Conservation (phyloP, 768 basidiomycete genomes). For the Punctularia strigosozonata region DNA sequence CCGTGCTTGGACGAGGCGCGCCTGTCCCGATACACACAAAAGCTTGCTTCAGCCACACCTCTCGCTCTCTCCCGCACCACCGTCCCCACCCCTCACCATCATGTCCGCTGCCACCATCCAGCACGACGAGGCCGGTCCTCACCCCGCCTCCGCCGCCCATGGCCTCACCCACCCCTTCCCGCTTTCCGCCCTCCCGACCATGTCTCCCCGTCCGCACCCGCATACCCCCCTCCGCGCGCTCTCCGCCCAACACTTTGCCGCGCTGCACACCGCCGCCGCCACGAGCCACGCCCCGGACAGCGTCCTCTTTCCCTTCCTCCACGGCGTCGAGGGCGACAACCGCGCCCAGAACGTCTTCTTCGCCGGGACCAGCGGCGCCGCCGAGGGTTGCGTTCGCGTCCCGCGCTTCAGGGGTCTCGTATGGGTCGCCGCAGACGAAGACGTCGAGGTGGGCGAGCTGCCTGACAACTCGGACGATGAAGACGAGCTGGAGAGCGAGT, state of each 20-base stretch:
- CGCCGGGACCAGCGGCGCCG: constrained; percentile 18
- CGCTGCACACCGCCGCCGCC: constrained; percentile 51
- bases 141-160: constrained; percentile 8
- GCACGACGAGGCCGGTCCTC: no score
- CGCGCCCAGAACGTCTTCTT: constrained; percentile 77
- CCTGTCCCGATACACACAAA: no score
- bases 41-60: no score
- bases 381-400: constrained; percentile 15
- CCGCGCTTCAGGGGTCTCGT: constrained; percentile 51
- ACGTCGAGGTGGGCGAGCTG: constrained; percentile 28
- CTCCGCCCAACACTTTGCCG: constrained; percentile 36
- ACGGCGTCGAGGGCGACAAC: constrained; percentile 77
- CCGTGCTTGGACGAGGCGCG: no score
- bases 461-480: constrained; percentile 6
- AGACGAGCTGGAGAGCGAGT: constrained; percentile 10
- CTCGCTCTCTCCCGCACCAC: no score
- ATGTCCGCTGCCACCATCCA: no score
- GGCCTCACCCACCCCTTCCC: constrained; percentile 15
- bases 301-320: constrained; percentile 80
- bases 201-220: constrained; percentile 23
- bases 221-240: constrained; percentile 30
- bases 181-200: constrained; percentile 15
- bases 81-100: no score
- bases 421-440: constrained; percentile 72
- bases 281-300: constrained; percentile 67